Conservation (phyloP, 139 green algal genomes). For the Auxenochlorella protothecoides region DNA sequence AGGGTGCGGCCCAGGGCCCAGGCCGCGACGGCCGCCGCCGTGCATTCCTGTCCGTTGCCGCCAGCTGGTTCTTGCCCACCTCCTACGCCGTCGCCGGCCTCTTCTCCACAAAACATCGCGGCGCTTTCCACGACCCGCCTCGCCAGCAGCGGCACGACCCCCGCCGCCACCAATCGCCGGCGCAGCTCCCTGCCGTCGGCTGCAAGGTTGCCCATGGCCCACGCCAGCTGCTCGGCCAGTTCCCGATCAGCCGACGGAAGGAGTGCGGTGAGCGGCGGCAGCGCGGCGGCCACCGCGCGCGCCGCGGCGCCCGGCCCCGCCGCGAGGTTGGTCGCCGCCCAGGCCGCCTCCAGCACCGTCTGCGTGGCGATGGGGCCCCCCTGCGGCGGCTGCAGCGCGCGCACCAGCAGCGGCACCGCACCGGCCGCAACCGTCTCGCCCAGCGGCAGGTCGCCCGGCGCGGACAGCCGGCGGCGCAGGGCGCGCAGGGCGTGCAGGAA, state of each 20-base stretch:
- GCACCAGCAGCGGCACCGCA: slow-evolving; percentile 18
- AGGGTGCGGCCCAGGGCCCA: slow-evolving; percentile 24
- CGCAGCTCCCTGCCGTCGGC: slow-evolving; percentile 27
- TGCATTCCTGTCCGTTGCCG: too few species aligned
- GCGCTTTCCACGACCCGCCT: slow-evolving; percentile 11
- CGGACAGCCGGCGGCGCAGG: slow-evolving; percentile 17
- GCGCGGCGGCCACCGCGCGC: too few species aligned
- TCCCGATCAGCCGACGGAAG: too few species aligned
- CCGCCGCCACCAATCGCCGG: slow-evolving; percentile 28
- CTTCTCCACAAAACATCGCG: too few species aligned
- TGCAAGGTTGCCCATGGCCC: slow-evolving; percentile 24
- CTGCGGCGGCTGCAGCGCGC: slow-evolving; percentile 17
- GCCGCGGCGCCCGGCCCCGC: slow-evolving; percentile 2
- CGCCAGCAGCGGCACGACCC: slow-evolving; percentile 18
- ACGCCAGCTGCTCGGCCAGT: background rate
- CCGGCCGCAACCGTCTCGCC: slow-evolving; percentile 5
- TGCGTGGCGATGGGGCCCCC: slow-evolving; percentile 10
- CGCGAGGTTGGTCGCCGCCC: slow-evolving; percentile 35
- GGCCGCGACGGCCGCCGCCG: background rate
- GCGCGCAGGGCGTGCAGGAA: slow-evolving; percentile 11
- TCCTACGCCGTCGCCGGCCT: too few species aligned
- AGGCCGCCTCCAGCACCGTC: slow-evolving; percentile 34
- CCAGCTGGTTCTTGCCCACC: too few species aligned
- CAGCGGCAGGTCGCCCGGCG: slow-evolving; percentile 2
- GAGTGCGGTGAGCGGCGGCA: background rate